phyloP scores from a whole-genome alignment of 2,329 filamentous ascomycete species.

The Clarireedia hainanense region DNA sequence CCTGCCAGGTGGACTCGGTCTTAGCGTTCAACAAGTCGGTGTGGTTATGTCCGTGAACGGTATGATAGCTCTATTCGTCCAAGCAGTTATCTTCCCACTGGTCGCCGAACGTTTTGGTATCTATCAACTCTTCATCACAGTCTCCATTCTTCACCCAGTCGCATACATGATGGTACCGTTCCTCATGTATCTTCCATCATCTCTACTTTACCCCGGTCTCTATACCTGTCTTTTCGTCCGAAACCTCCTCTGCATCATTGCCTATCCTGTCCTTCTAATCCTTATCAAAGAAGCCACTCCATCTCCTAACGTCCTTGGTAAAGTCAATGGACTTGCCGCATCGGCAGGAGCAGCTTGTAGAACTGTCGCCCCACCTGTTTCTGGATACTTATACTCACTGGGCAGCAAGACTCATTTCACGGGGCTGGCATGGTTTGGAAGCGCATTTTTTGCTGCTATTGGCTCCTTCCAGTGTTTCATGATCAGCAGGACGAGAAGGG shows the following conservation, averaged over 20 bases:
- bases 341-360: slow-evolving; percentile 59
- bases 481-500: slow-evolving; percentile 17
- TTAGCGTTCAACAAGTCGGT: slow-evolving; percentile 55
- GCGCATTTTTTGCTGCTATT: slow-evolving; percentile 45
- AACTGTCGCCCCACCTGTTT: slow-evolving; percentile 58
- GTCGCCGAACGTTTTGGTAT: slow-evolving; percentile 51
- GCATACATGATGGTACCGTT: slow-evolving; percentile 52
- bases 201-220: slow-evolving; percentile 47
- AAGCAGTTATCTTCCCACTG: slow-evolving; percentile 53
- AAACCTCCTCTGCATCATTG: slow-evolving; percentile 53
- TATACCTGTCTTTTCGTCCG: slow-evolving; percentile 42
- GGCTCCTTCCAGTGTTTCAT: slow-evolving; percentile 53
- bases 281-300: slow-evolving; percentile 61
- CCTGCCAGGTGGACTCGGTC: slow-evolving; percentile 35
- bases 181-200: slow-evolving; percentile 45
- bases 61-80: slow-evolving; percentile 49
- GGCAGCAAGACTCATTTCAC: slow-evolving; percentile 52
- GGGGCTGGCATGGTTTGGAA: slow-evolving; percentile 56
- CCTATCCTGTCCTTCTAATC: slow-evolving; percentile 59
- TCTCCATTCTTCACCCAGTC: slow-evolving; percentile 53
- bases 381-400: slow-evolving; percentile 55
- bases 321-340: slow-evolving; percentile 58
- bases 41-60: slow-evolving; percentile 53
- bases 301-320: slow-evolving; percentile 47
- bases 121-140: slow-evolving; percentile 47